Base-by-base conservation (phyloP, 176 grass and related monocot genomes). In the Eleusine indica region DNA sequence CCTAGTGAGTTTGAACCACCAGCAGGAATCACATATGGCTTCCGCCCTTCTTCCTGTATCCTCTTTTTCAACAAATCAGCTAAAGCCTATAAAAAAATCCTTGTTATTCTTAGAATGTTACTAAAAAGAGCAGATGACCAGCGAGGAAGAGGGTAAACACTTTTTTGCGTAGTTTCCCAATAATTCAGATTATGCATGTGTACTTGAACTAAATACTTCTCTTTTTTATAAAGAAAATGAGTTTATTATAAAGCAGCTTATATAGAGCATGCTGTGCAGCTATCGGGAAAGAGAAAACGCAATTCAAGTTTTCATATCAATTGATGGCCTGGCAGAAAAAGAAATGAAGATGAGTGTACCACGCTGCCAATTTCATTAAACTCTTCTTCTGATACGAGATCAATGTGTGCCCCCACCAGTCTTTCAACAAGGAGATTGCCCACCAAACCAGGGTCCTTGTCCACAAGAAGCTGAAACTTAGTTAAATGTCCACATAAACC, bases 1-100 rank as follows among this genome's bases (percentile, higher is more conserved):
- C 96, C 96, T 71, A 98, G 79, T 57, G 93, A 98, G 81, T 98
- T 95, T 39, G 96, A 98, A 90, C 96, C 96, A 73, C 96, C 96
- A 81, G 94, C 96, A 79, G 96, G 96, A 82, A 98, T 94, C 58
- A 95, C 86, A 61, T 95, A 98, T 78, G 96, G 96, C 15, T 90
- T 98, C 81, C 87, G 83, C 63, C 96, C 96, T 95, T 98, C 91
- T 69, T 93, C 81, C 42, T 87, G 47, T 61, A 98, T 74, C 78
- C 66, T 98, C 53, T 86, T 88, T 88, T 96, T 94, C 75, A 98
- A 83, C 74, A 98, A 75, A 9, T 95, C 89, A 29, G 93, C 93
- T 87, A 98, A 85, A 82, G 87, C 89, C 93, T 98, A 74, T 8
- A 83, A 76, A 61, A 12, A 77, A 65, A 74, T 73, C 0, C n/a